Evolutionary conservation across 148 eudicot species (phyloP).

Genomic region (Camellia japonica): DNA sequence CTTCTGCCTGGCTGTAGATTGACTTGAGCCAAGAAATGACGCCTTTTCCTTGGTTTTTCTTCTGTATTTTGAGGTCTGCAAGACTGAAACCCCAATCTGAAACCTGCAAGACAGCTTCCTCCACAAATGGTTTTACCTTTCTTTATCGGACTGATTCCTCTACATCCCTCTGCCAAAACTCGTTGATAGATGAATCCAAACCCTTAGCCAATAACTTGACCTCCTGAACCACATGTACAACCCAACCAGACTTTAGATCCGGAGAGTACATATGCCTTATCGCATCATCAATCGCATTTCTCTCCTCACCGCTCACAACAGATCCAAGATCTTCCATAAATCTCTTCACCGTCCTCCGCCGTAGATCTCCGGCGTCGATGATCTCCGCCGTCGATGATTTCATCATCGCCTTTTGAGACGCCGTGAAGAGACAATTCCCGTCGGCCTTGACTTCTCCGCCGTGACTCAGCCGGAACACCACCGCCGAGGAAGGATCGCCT

Average conservation of each 20-base stretch:
- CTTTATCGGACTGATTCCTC: slow-evolving; percentile 78
- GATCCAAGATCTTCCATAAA: too few relatives aligned
- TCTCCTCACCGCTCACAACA: slow-evolving; percentile 43
- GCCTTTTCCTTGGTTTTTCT: slow-evolving; percentile 31
- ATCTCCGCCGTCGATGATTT: too few relatives aligned
- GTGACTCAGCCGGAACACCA: too few relatives aligned
- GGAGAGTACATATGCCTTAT: slow-evolving; percentile 73
- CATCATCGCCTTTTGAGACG: too few relatives aligned
- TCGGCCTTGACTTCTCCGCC: too few relatives aligned
- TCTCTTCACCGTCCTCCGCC: too few relatives aligned
- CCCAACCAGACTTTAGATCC: slow-evolving; percentile 80
- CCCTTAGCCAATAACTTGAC: slow-evolving; percentile 54
- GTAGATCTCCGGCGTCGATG: too few relatives aligned
- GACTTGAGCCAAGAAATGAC: slow-evolving; percentile 55
- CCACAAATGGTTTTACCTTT: slow-evolving; percentile 56
- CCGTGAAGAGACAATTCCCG: too few relatives aligned
- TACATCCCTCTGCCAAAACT: slow-evolving; percentile 61
- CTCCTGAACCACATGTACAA: slow-evolving; percentile 84
- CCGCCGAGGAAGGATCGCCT: too few relatives aligned
- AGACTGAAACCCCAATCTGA: slow-evolving; percentile 71
- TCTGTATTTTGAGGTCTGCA: slow-evolving; percentile 54
- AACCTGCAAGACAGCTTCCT: slow-evolving; percentile 67
- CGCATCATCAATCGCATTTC: slow-evolving; percentile 39
- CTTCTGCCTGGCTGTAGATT: slow-evolving; percentile 38
- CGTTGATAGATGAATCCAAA: slow-evolving; percentile 54